phyloP scores from a whole-genome alignment of 768 basidiomycete species.

The Saitozyma podzolica region DNA sequence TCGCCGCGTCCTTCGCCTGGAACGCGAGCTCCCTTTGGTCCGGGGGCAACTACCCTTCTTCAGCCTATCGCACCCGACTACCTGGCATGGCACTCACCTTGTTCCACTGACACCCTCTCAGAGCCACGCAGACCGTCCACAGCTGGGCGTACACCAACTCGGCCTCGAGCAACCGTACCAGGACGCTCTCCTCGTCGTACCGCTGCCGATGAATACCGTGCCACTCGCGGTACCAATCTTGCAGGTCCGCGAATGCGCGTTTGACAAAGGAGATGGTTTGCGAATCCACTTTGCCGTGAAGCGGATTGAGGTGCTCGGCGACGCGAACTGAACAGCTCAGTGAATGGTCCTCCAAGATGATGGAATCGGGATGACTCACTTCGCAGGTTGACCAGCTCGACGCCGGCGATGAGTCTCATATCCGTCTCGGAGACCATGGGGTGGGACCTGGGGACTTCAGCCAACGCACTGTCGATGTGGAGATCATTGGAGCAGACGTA shows the following conservation, averaged over 20 bases:
- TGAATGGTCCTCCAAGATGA: background rate
- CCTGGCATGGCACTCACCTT: constrained; percentile 54
- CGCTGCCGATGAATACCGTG: constrained; percentile 75
- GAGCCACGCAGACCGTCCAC: constrained; percentile 89
- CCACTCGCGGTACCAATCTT: constrained; percentile 88
- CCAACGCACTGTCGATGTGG: constrained; percentile 18
- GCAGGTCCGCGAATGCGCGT: constrained; percentile 78
- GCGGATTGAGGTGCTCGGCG: constrained; percentile 80
- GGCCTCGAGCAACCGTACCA: constrained; percentile 81
- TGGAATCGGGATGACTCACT: constrained; percentile 58
- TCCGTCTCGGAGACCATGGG: constrained; percentile 88
- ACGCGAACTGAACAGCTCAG: constrained; percentile 69
- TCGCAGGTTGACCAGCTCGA: constrained; percentile 88
- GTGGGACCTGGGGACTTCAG: constrained; percentile 56
- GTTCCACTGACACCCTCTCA: constrained; percentile 91
- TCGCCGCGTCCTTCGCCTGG: constrained; percentile 90
- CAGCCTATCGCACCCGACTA: background rate
- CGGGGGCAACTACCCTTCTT: constrained; percentile 65
- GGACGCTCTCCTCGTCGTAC: constrained; percentile 74
- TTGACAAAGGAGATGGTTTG: constrained; percentile 83
- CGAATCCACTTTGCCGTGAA: constrained; percentile 82
- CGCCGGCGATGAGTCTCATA: constrained; percentile 78
- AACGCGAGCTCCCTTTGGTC: constrained; percentile 93
- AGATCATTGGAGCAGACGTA: no score
- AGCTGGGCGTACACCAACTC: constrained; percentile 91